These are phyloP conservation scores for Hippophae rhamnoides DNA, from an alignment of 306 rosid genomes.

Conservation along the genomic window DNA sequence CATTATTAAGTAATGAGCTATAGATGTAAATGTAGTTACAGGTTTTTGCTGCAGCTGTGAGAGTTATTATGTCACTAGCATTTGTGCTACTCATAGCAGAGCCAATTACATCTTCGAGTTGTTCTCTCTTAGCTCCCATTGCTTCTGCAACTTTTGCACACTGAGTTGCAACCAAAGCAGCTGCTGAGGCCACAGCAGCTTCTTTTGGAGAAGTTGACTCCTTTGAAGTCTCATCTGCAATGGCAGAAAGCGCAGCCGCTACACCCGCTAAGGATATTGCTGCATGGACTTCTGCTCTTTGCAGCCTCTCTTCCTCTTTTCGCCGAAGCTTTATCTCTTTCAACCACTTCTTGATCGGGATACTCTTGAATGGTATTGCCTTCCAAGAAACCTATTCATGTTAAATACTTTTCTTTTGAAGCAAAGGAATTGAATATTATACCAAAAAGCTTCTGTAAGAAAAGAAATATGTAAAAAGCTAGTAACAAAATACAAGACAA, in stretches of 20 bases:
- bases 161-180: conserved; percentile 80
- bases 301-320: conserved; percentile 70
- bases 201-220: conserved; percentile 43
- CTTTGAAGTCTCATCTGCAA: conserved; percentile 59
- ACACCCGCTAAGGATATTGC: conserved; percentile 85
- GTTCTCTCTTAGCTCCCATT: conserved; percentile 78
- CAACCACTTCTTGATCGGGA: conserved; percentile 81
- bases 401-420: background rate
- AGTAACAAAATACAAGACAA: too few species aligned
- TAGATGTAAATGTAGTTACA: conserved; percentile 28
- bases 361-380: conserved; percentile 50
- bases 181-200: conserved; percentile 78
- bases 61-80: conserved; percentile 70
- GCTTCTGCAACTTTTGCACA: conserved; percentile 92
- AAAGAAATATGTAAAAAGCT: too few species aligned
- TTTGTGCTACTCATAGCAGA: conserved; percentile 64
- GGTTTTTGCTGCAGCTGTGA: conserved; percentile 86
- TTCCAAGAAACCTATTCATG: conserved; percentile 78
- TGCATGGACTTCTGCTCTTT: conserved; percentile 87
- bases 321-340: conserved; percentile 60
- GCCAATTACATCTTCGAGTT: conserved; percentile 43
- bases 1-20: background rate
- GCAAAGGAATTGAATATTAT: too few species aligned
- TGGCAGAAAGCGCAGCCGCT: conserved; percentile 84
- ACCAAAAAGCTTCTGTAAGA: too few species aligned